Conservation (phyloP, 169 alveolate genomes). For the Perkinsus chesapeaki region DNA sequence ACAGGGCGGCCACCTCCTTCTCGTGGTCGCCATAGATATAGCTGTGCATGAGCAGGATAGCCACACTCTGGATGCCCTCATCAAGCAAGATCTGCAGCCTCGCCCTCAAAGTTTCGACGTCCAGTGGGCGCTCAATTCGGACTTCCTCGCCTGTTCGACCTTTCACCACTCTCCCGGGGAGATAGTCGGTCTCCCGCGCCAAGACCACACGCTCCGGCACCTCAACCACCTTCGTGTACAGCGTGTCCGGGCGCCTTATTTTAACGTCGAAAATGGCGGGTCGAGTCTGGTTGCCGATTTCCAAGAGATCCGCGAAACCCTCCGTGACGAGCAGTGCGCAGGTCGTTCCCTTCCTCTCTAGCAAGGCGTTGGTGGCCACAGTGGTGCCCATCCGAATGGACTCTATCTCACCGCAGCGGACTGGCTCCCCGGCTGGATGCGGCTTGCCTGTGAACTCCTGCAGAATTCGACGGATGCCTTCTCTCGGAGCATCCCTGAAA, state of each 20-base stretch:
- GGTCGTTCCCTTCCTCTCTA: slow-evolving; percentile 62
- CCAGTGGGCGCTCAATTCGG: slow-evolving; percentile 23
- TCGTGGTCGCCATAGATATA: slow-evolving; percentile 51
- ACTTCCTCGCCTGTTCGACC: slow-evolving; percentile 35
- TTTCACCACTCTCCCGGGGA: slow-evolving; percentile 6
- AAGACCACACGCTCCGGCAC: slow-evolving; percentile 60
- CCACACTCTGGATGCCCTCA: slow-evolving; percentile 40
- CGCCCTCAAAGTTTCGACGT: slow-evolving; percentile 25
- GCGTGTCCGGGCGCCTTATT: slow-evolving; percentile 30
- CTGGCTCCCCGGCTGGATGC: not conserved
- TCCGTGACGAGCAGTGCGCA: slow-evolving; percentile 54
- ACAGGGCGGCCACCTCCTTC: slow-evolving; percentile 31
- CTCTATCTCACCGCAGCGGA: slow-evolving; percentile 14
- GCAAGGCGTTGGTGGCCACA: slow-evolving; percentile 73
- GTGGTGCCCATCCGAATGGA: slow-evolving; percentile 72
- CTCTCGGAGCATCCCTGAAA: slow-evolving; percentile 58
- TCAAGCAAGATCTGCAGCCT: slow-evolving; percentile 25
- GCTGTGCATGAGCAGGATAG: slow-evolving; percentile 57
- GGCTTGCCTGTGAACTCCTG: slow-evolving; percentile 5
- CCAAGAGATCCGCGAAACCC: slow-evolving; percentile 59
- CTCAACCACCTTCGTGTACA: slow-evolving; percentile 53
- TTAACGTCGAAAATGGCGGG: slow-evolving; percentile 65
- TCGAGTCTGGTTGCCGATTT: slow-evolving; percentile 61
- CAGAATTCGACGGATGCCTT: slow-evolving; percentile 56
- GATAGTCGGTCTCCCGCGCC: slow-evolving; percentile 16